Evolutionary conservation across 768 basidiomycete genomes (phyloP).

Genomic region (Suillus tomentosus): DNA sequence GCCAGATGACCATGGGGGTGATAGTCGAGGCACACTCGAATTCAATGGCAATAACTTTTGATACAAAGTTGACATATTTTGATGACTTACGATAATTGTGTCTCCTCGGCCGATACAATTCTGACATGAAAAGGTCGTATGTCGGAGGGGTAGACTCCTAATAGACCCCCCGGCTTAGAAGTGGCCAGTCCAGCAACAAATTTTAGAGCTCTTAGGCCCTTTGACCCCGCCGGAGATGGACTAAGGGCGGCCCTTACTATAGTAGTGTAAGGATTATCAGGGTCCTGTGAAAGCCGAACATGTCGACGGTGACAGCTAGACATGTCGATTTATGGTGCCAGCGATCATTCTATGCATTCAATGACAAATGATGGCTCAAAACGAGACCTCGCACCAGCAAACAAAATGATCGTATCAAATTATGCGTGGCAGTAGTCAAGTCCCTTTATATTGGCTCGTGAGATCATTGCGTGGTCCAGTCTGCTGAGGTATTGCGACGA

Average conservation of each 20-base stretch:
- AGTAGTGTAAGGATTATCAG: background rate
- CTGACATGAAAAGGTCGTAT: background rate
- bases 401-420: slow-evolving; percentile 3
- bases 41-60: no score
- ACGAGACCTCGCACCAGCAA: slow-evolving; percentile 5
- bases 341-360: background rate
- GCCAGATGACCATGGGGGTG: no score
- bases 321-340: background rate
- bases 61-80: background rate
- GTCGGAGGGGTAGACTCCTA: background rate
- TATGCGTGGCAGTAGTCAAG: slow-evolving; percentile 6
- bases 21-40: no score
- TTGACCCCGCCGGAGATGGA: background rate
- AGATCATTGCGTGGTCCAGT: background rate
- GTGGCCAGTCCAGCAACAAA: no score
- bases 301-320: background rate
- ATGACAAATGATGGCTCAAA: background rate
- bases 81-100: background rate
- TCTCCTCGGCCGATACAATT: background rate
- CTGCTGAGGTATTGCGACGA: background rate
- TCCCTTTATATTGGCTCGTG: background rate
- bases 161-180: no score
- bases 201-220: no score
- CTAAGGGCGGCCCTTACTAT: background rate
- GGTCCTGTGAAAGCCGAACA: background rate